Base-by-base conservation (phyloP, 768 basidiomycete species). In the Hortiboletus campestris region DNA sequence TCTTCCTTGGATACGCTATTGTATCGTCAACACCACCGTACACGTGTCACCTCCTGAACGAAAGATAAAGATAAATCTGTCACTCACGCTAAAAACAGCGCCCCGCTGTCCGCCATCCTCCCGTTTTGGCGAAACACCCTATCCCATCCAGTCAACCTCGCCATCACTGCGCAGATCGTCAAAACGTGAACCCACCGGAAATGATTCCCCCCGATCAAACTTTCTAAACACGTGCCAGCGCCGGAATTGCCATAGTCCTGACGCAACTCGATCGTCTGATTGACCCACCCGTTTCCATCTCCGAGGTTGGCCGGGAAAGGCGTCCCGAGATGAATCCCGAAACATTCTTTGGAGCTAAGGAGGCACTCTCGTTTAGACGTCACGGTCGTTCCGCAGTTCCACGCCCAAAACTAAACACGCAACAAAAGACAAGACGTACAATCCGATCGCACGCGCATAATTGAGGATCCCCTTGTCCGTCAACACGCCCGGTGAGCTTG, bases 51-150 rank as follows among this genome's bases (percentile, higher is more conserved):
- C 22, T 28, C 40, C 35, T 0, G 19, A 41, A 31, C 6, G 14
- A 22, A 16, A 34, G 16, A 20, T 38, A 35, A 25, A 16, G 35
- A 17, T 20, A 40, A 34, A 28, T 10, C 4, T 9, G 31, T 3
- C 2, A 70, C 81, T 61, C 65, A 84, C 81, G 81, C 83, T 19
- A 84, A 74, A 68, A 88, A 89, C 29, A 86, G 67, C 4, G 80
- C 78, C 1, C 74, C 74, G 32, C 67, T 80, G 48, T 78, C 38
- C 2, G 84, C 85, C 16, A 29, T 20, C 4, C 80, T 65, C 1
- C 86, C 85, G 57, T 86, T 83, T 67, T 88, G 85, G 40, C 76
- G 77, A 67, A 67, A 86, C 6, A 83, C 74, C 14, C 84, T 59
- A 25, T 29, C 13, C 28, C 48, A 20, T 32, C 12, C 31, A 32